These are phyloP conservation scores for Kuraishia cidri DNA, from an alignment of 805 yeast genomes.

Conservation along the genomic window DNA sequence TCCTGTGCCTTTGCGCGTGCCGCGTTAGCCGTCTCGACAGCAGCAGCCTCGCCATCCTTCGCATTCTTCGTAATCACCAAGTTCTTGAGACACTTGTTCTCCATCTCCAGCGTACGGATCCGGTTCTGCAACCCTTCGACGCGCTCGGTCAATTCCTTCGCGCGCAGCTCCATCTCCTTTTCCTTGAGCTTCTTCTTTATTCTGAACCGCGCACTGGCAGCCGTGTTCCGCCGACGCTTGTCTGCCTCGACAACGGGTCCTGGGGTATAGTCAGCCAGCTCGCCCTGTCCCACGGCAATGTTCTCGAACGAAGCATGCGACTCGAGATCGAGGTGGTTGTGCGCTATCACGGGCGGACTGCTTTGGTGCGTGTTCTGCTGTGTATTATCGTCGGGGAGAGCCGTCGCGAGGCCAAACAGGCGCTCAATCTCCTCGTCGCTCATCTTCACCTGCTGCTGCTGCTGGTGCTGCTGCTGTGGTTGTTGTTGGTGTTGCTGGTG, in stretches of 20 bases:
- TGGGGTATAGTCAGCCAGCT: background rate
- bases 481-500: background rate
- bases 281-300: background rate
- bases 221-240: constrained; percentile 82
- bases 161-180: constrained; percentile 77
- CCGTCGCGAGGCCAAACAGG: background rate
- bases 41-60: background rate
- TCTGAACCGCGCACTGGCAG: constrained; percentile 91
- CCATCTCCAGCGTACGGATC: constrained; percentile 50
- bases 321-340: no score
- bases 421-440: background rate
- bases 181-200: constrained; percentile 88
- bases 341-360: no score
- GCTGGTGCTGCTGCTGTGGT: constrained; percentile 3
- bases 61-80: constrained; percentile 39
- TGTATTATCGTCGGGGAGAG: background rate
- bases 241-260: constrained; percentile 17
- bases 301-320: background rate
- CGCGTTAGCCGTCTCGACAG: background rate
- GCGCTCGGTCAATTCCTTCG: constrained; percentile 48
- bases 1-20: constrained; percentile 1
- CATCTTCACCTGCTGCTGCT: constrained; percentile 2
- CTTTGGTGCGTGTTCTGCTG: no score
- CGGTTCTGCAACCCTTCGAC: constrained; percentile 34
- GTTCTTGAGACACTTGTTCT: constrained; percentile 47